These are phyloP conservation scores for Extremus antarcticus DNA, from an alignment of 495 filamentous ascomycete genomes.

Conservation along the genomic window DNA sequence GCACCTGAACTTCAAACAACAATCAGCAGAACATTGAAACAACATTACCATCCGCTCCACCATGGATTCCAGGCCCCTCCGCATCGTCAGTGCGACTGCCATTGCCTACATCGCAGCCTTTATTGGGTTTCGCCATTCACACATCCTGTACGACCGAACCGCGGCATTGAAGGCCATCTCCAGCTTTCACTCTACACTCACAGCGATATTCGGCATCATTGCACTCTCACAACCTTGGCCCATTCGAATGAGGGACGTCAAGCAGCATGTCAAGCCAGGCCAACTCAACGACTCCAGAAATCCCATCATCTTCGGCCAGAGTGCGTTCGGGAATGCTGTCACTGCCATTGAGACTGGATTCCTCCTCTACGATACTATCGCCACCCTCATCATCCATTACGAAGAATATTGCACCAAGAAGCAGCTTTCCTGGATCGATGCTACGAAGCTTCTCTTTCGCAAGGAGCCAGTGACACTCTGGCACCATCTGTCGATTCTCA, in stretches of 20 bases:
- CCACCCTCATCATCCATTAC: background rate
- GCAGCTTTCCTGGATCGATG: too few species aligned
- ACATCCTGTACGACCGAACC: too few species aligned
- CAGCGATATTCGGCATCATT: background rate
- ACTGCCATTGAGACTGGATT: slow-evolving; percentile 25
- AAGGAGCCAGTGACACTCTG: background rate
- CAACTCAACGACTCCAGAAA: slow-evolving; percentile 12
- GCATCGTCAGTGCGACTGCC: background rate
- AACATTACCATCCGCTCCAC: too few species aligned
- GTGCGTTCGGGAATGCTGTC: slow-evolving; percentile 19
- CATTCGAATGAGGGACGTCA: background rate
- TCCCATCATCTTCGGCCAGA: slow-evolving; percentile 18
- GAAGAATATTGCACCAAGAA: background rate
- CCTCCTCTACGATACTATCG: slow-evolving; percentile 20
- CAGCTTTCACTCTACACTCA: background rate
- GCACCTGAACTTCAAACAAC: too few species aligned
- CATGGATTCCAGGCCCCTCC: background rate
- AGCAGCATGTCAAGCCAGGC: background rate
- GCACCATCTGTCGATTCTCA: slow-evolving; percentile 20
- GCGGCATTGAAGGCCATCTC: too few species aligned
- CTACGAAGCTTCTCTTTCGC: too few species aligned
- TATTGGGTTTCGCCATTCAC: background rate
- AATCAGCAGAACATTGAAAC: too few species aligned
- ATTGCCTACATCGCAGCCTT: background rate
- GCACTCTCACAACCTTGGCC: slow-evolving; percentile 1